Evolutionary conservation across 208 protist species (phyloP), one percentile per base, ranked within the genome.

Genomic region (Angomonas deanei): DNA sequence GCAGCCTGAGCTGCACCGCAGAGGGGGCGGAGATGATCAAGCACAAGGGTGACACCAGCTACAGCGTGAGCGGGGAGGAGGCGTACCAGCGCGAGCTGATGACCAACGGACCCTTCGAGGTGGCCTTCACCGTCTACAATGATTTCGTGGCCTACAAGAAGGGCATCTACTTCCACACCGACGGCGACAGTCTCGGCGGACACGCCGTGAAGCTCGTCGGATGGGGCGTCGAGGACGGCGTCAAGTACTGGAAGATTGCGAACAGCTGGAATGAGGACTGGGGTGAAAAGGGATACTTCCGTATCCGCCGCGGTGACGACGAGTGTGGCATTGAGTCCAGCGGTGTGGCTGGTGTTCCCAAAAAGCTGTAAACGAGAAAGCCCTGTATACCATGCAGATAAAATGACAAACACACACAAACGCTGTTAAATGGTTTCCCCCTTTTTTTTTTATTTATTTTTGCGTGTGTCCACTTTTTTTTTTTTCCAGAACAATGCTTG

Each of bases 231-330:
- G 59, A 82, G 61, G 70, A 87, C 68, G 87, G 82, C 28, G 54
- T 68, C 17, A 61, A 66, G 49, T 97, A 97, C 78, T 97, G 93
- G 93, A 85, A 83, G 60, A 76, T 96, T 64, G 84, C 81, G 26
- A 97, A 97, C 79, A 92, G 83, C 69, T 96, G 92, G 93, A 88
- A 89, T 65, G 24, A 34, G 0, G 76, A 85, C 55, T 97, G 93
- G 93, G 93, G 93, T 36, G 78, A 92, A 53, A 72, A 88, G 28
- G 93, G 93, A 55, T 90, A 88, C 73, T 88, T 97, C 73, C 61
- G 78, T 49, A 91, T 97, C 63, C 46, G 61, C 42, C 76, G 82
- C 28, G 91, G 91, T 57, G 55, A 26, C 46, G 59, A 94, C 66
- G 88, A 95, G 73, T 92, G 88, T 62, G 85, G 76, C 13, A 89